Conservation (phyloP, 495 filamentous ascomycete genomes). For the Apiosordaria backusii region DNA sequence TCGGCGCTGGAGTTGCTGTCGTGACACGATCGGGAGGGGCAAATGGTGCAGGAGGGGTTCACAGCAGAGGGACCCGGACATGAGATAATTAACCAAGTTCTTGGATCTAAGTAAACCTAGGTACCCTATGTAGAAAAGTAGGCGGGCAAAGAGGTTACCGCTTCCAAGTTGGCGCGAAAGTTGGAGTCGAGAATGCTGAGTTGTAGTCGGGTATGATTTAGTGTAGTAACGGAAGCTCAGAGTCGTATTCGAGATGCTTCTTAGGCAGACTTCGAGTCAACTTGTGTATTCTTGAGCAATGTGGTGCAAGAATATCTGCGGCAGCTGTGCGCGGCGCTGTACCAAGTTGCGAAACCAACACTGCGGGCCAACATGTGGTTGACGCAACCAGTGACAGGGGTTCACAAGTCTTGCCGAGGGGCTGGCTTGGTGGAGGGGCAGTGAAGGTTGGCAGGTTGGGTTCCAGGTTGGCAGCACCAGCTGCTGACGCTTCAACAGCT, state of each 20-base stretch:
- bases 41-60: slow-evolving; percentile 1
- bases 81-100: not conserved
- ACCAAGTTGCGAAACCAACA: slow-evolving; percentile 17
- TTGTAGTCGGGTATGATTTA: too few relatives aligned
- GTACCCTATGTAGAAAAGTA: not conserved
- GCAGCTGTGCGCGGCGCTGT: slow-evolving; percentile 16
- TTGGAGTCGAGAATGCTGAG: not conserved
- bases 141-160: not conserved
- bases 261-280: not conserved
- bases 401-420: not conserved
- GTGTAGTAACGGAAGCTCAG: not conserved
- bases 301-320: slow-evolving; percentile 12
- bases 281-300: not conserved
- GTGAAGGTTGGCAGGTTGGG: slow-evolving; percentile 4
- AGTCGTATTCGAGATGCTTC: slow-evolving; percentile 1
- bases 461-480: not conserved
- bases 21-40: slow-evolving; percentile 4
- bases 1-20: slow-evolving; percentile 6
- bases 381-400: slow-evolving; percentile 11
- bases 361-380: slow-evolving; percentile 7
- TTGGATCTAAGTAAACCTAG: not conserved
- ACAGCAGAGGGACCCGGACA: not conserved
- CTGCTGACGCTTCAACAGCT: slow-evolving; percentile 10
- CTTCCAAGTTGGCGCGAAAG: not conserved
- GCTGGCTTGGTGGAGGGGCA: slow-evolving; percentile 5